Conservation (phyloP, 805 yeast genomes). For the Lachancea cidri region DNA sequence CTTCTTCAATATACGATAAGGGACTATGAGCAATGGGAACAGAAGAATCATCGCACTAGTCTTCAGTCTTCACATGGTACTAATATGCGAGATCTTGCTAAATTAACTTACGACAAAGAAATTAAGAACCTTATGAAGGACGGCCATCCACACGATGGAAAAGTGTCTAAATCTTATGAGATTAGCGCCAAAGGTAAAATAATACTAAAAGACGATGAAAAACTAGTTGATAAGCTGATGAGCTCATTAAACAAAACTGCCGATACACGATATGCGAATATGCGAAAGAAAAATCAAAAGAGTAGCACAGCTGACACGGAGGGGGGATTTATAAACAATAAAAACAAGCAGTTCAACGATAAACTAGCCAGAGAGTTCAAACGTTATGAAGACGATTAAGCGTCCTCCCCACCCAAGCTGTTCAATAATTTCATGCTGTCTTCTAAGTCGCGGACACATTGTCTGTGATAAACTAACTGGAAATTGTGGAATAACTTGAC, state of each 20-base stretch:
- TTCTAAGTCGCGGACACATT: conserved; percentile 46
- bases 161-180: conserved; percentile 3
- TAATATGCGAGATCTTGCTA: conserved; percentile 21
- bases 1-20: conserved; percentile 21
- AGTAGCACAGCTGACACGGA: conserved; percentile 1
- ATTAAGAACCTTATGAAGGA: conserved; percentile 11
- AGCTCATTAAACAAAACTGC: conserved; percentile 17
- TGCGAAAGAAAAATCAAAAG: conserved; percentile 15
- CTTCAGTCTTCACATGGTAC: conserved; percentile 5
- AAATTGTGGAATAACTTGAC: conserved; percentile 63
- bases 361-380: conserved; percentile 22
- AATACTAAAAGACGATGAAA: conserved; percentile 16
- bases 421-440: conserved; percentile 39
- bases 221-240: conserved; percentile 18
- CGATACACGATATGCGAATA: conserved; percentile 17
- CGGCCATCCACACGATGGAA: background rate
- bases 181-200: conserved; percentile 14
- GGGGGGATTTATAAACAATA: conserved; percentile 27
- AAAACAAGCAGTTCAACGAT: conserved; percentile 29
- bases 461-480: conserved; percentile 59
- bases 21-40: conserved; percentile 25
- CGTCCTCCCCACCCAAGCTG: conserved; percentile 19
- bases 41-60: conserved; percentile 8
- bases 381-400: conserved; percentile 4
- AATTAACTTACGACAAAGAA: conserved; percentile 29